Base-by-base conservation (phyloP, 176 grass and related monocot species). In the Cenchrus americanus region DNA sequence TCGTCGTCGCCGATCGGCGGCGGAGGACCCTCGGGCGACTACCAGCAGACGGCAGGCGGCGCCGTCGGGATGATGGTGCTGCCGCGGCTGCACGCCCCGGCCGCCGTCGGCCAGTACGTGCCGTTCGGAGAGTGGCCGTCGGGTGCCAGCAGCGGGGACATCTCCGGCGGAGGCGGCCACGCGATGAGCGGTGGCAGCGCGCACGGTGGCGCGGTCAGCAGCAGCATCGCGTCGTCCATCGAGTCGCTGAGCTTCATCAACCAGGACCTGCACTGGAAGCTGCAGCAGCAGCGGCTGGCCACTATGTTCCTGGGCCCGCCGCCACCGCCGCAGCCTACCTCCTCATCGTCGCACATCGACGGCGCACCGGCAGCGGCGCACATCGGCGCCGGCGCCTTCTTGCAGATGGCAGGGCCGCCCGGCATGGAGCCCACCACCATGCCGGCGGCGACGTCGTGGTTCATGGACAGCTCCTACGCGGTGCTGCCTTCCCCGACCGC, bases 181-280 rank as follows among this genome's bases (percentile, higher is more conserved):
- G 57, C 60, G 42, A 72, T 67, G 14, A 82, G 43, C 66, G 15
- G 80, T 13, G 69, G 69, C 7, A 2, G 76, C 62, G 19, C 27
- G 27, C 54, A 50, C 66, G 15, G 80, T 13, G 69, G 81, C 6
- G 78, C 62, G 23, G 53, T 82, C 48, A 84, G 71, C 79, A 89
- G 90, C 77, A 87, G 71, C 87, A 90, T 94, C 65, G 93, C 90
- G 27, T 90, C 96, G 19, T 96, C 96, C 27, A 99, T 99, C 75
- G 96, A 99, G 77, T 94, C 96, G 50, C 82, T 99, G 23, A 99
- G 93, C 78, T 99, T 94, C 87, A 99, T 99, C 81, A 99, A 96
- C 87, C 96, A 96, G 77, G 93, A 99, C 65, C 91, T 99, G 7
- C 96, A 96, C 87, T 94, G 93, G 89, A 96, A 94, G 84, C 93